Percentiles rank a stretch among this genome's conserved stretches.
Conservation (phyloP, 2,329 filamentous ascomycete genomes). For the Cercospora zeina region DNA sequence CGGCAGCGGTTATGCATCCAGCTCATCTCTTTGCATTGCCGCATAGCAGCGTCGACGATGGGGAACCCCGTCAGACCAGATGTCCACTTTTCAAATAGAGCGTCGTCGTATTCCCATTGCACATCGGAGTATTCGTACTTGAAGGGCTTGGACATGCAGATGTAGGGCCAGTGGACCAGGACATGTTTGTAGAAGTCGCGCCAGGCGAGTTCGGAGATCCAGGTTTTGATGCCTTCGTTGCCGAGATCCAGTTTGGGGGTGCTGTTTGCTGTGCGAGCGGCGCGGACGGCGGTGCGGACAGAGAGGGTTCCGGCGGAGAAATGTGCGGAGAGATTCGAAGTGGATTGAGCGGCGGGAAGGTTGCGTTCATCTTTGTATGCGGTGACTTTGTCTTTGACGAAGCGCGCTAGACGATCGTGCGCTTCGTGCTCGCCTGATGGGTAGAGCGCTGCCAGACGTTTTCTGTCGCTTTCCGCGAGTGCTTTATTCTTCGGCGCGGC, state of each 20-base stretch:
- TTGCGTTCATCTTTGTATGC: constrained; percentile 67
- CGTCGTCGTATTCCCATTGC: constrained; percentile 72
- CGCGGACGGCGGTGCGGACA: constrained; percentile 64
- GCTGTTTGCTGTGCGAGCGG: constrained; percentile 63
- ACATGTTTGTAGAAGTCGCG: constrained; percentile 88
- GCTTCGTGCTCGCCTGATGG: constrained; percentile 77
- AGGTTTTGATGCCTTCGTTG: constrained; percentile 64
- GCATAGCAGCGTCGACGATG: constrained; percentile 84
- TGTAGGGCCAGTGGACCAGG: constrained; percentile 78
- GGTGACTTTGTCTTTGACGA: constrained; percentile 63
- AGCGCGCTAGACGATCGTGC: constrained; percentile 61
- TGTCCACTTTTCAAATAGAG: constrained; percentile 72
- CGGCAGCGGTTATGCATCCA: constrained; percentile 86
- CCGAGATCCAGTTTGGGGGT: constrained; percentile 66
- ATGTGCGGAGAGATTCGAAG: constrained; percentile 71
- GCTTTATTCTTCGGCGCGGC: constrained; percentile 63
- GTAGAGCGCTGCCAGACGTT: constrained; percentile 62
- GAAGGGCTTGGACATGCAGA: constrained; percentile 75
- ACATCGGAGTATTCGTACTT: constrained; percentile 85
- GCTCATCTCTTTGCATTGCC: constrained; percentile 66
- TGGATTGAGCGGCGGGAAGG: constrained; percentile 62
- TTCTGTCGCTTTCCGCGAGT: constrained; percentile 60
- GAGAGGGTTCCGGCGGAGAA: constrained; percentile 68
- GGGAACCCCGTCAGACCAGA: constrained; percentile 75
- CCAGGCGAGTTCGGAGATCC: constrained; percentile 85